Conservation (phyloP, 495 filamentous ascomycete species). For the Aspergillus sclerotiicarbonarius region DNA sequence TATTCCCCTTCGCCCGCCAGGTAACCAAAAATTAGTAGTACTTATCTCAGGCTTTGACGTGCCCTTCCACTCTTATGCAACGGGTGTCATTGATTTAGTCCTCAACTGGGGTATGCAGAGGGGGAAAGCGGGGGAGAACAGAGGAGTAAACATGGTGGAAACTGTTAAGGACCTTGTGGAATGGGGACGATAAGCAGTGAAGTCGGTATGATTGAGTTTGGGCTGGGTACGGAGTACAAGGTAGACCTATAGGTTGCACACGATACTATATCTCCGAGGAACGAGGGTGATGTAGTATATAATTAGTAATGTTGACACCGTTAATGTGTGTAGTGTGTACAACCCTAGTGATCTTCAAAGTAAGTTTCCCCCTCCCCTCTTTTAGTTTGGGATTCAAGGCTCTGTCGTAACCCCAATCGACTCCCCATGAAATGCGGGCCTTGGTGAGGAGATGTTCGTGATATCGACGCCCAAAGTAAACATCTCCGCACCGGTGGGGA, state of each 20-base stretch:
- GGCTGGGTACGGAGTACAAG: neutral
- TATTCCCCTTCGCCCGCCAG: too few relatives aligned
- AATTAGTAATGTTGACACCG: too few relatives aligned
- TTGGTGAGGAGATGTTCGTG: neutral
- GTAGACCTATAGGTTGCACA: neutral
- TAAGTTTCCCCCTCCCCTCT: neutral
- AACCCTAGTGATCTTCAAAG: neutral
- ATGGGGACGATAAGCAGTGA: too few relatives aligned
- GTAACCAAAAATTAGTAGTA: too few relatives aligned
- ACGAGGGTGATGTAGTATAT: neutral
- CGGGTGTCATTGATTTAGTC: neutral
- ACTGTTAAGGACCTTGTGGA: too few relatives aligned
- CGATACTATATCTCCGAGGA: neutral
- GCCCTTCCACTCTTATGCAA: neutral
- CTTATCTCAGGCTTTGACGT: neutral
- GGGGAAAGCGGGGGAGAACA: neutral
- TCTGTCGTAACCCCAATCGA: neutral
- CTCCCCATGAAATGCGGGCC: neutral
- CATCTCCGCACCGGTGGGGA: slow-evolving; percentile 24
- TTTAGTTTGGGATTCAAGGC: neutral
- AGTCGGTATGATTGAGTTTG: too few relatives aligned
- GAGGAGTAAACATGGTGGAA: neutral
- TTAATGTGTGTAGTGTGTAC: too few relatives aligned
- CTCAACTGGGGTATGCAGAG: neutral
- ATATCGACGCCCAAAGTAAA: neutral